phyloP scores from a whole-genome alignment of 2,329 filamentous ascomycete species.

The Cercospora nicotianae region DNA sequence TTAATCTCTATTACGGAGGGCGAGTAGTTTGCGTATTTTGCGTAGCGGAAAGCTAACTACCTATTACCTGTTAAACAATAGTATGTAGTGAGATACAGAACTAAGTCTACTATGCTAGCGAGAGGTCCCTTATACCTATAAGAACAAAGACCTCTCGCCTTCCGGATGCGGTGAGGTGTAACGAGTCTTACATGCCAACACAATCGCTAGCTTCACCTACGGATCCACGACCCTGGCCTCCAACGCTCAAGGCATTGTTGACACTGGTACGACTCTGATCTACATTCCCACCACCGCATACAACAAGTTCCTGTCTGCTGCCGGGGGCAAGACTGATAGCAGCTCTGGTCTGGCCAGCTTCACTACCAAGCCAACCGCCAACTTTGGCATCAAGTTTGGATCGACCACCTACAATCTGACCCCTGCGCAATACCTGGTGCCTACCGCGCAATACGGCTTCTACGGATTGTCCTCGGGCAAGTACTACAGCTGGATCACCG shows the following conservation, averaged over 20 bases:
- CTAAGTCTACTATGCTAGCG: too few relatives aligned
- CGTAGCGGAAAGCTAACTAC: too few relatives aligned
- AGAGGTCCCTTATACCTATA: too few relatives aligned
- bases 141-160: too few relatives aligned
- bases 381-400: constrained; percentile 26
- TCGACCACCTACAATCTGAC: constrained; percentile 25
- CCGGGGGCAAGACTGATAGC: constrained; percentile 26
- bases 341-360: constrained; percentile 25
- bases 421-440: constrained; percentile 25
- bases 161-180: too few relatives aligned
- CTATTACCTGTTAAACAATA: too few relatives aligned
- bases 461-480: constrained; percentile 22
- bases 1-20: too few relatives aligned
- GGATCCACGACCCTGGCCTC: constrained; percentile 27
- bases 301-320: constrained; percentile 26
- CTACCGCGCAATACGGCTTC: constrained; percentile 20
- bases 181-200: too few relatives aligned
- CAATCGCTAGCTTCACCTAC: constrained; percentile 23
- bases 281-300: constrained; percentile 42
- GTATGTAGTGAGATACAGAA: too few relatives aligned
- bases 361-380: constrained; percentile 21
- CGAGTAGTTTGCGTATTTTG: too few relatives aligned
- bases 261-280: constrained; percentile 45
- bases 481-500: constrained; percentile 29
- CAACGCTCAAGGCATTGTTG: constrained; percentile 43